Conservation (phyloP, 2,329 filamentous ascomycete genomes). For the Xylogone sp. region DNA sequence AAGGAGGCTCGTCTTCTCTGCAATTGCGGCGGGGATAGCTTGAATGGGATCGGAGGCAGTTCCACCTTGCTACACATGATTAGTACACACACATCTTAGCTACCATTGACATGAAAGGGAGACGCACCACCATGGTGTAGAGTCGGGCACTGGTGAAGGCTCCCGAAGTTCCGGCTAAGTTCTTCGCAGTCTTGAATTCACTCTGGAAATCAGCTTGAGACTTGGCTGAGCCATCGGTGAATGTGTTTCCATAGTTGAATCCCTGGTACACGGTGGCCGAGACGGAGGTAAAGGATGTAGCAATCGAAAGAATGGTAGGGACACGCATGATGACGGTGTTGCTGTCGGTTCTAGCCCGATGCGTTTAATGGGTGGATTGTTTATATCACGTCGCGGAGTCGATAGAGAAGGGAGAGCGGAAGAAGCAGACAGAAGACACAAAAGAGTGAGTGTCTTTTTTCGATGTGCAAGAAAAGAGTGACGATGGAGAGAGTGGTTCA, state of each 20-base stretch:
- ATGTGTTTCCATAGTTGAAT: conserved; percentile 65
- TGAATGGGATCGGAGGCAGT: conserved; percentile 45
- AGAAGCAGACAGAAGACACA: neutral
- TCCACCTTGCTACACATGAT: conserved; percentile 3
- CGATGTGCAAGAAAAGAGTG: neutral
- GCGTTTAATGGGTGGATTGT: neutral
- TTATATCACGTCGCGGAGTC: neutral
- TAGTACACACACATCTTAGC: neutral
- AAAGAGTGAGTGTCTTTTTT: neutral
- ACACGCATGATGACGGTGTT: conserved; percentile 11
- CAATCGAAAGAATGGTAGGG: conserved; percentile 10
- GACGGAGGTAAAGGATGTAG: conserved; percentile 21
- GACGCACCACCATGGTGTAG: conserved; percentile 64
- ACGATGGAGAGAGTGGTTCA: neutral
- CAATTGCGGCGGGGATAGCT: conserved; percentile 77
- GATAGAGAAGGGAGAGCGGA: no score
- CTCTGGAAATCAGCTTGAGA: conserved; percentile 60
- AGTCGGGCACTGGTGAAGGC: conserved; percentile 65
- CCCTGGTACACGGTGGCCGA: conserved; percentile 48
- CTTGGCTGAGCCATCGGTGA: conserved; percentile 58
- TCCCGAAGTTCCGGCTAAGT: conserved; percentile 58
- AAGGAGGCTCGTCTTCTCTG: conserved; percentile 72
- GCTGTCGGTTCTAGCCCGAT: neutral
- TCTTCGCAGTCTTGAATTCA: conserved; percentile 64
- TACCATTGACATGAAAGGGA: no score